Percentiles rank a stretch among this genome's conserved stretches.
Conservation (phyloP, 2,329 filamentous ascomycete genomes). For the Pestalotiopsis sp. region DNA sequence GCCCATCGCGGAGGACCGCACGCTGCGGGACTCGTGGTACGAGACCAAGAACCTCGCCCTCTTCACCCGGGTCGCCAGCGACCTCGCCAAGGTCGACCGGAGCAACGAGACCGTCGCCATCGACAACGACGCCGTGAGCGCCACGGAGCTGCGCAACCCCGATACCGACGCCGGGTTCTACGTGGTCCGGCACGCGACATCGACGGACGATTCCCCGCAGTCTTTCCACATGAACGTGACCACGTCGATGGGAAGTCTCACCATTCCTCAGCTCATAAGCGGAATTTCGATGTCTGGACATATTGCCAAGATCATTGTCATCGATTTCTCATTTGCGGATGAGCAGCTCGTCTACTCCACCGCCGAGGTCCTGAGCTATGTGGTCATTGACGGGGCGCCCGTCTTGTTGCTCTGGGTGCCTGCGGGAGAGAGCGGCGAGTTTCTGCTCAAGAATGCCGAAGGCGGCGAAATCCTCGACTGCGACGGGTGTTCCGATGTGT, state of each 20-base stretch:
- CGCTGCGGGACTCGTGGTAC: slow-evolving; percentile 74
- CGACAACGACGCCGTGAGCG: neutral
- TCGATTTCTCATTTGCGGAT: slow-evolving; percentile 66
- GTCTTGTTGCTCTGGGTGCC: neutral
- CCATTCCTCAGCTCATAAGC: slow-evolving; percentile 24
- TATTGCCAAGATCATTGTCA: slow-evolving; percentile 69
- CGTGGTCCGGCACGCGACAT: slow-evolving; percentile 13
- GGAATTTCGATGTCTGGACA: slow-evolving; percentile 42
- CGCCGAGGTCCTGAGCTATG: slow-evolving; percentile 69
- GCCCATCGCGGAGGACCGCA: slow-evolving; percentile 69
- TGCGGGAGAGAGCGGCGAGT: neutral
- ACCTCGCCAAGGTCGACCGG: neutral
- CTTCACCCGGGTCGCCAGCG: neutral
- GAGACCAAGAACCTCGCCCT: slow-evolving; percentile 60
- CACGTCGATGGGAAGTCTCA: slow-evolving; percentile 20
- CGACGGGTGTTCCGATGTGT: neutral
- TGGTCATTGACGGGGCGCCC: neutral
- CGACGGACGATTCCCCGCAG: slow-evolving; percentile 19
- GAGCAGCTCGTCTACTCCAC: slow-evolving; percentile 66
- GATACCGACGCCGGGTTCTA: slow-evolving; percentile 22
- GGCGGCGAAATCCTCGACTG: neutral
- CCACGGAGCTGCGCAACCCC: neutral
- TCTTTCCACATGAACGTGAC: slow-evolving; percentile 18
- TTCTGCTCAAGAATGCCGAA: neutral
- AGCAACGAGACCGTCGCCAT: neutral